Evolutionary conservation across 2,329 filamentous ascomycete genomes (phyloP), one percentile per base, ranked within the genome.

Genomic region (Penicillium carneum): DNA sequence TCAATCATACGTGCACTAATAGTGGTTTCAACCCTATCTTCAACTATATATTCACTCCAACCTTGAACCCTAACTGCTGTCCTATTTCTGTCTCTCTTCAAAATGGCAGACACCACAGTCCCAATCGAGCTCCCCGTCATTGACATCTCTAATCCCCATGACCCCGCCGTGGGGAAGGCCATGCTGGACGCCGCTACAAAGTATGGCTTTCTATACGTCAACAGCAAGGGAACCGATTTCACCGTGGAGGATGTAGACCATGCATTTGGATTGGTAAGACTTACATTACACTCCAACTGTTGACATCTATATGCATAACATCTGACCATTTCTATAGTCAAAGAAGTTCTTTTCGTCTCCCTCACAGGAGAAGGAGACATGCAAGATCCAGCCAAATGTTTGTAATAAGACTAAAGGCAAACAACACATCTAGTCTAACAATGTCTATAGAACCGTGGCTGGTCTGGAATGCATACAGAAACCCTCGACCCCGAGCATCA

Each of bases 121-220:
- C 69, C 74, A 41, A 76, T 80, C 48, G 66, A 77, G 20, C 93
- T 97, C 41, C 93, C 94, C 23, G 82, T 97, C 54, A 92, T 98
- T 69, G 90, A 97, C 76, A 88, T 97, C 66, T 89, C 88, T 4
- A 83, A 84, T 18, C 81, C 84, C 5, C 82, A 83, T 31, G 82
- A 89, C 65, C 80, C 84, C 61, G 74, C 75, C n/a, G 90, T 90
- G 53, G 86, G 86, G 57, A 84, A 87, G 64, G 84, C 83, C 59
- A 80, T 98, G 43, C 87, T 97, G 43, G 85, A 90, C 63, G 94
- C 94, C 1, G 93, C 93, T 2, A 86, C 88, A 39, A 87, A 89
- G 56, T 90, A 93, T 78, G 94, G 94, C 63, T 98, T 98, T 77
- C 86, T 97, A 63, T 98, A 95, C 75, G 88, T 98, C 71, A 89